Base-by-base conservation (phyloP, 2,329 filamentous ascomycete species). In the Ceratocystis huliohia region DNA sequence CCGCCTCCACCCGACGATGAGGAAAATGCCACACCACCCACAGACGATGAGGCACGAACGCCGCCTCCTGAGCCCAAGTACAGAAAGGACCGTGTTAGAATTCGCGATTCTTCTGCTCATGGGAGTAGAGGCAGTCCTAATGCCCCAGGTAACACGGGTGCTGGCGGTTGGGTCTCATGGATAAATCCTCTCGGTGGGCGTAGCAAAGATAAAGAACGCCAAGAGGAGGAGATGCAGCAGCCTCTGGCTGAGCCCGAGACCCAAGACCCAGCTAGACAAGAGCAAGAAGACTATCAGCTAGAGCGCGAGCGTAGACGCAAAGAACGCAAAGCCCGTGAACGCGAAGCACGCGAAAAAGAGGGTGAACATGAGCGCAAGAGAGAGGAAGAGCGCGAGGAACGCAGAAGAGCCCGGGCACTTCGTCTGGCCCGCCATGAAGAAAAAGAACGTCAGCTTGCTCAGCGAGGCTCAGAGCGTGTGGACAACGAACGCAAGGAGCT, bases 71-170 rank as follows among this genome's bases (percentile, higher is more conserved):
- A 86, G 63, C 76, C 80, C 13, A 84, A 80, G 3, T 80, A 80
- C 2, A 89, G 85, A 76, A 95, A 88, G 73, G 89, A 95, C 69
- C 87, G 91, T 15, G 78, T 88, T 33, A 90, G 87, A 72, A 84
- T 91, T 70, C 88, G 89, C 67, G 86, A 88, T 46, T 81, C 83
- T 67, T 79, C 83, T 59, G 48, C 64, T 48, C 53, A 65, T 48
- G 64, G 45, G 15, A 66, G 66, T 41, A 53, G 61, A 25, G 48
- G 61, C 33, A 65, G 46, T 48, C 33, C 41, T 20, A 45, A 50
- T 59, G 63, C 63, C 6, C 59, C 48, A 8, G 28, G 64, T 10
- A 46, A 41, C 7, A 56, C 33, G 15, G 65, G 13, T 85, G 88
- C 37, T 94, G 91, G 90, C 87, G 86, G 45, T 84, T 85, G 74